Base-by-base conservation (phyloP, 2,329 filamentous ascomycete genomes). In the Fusarium papillatum region DNA sequence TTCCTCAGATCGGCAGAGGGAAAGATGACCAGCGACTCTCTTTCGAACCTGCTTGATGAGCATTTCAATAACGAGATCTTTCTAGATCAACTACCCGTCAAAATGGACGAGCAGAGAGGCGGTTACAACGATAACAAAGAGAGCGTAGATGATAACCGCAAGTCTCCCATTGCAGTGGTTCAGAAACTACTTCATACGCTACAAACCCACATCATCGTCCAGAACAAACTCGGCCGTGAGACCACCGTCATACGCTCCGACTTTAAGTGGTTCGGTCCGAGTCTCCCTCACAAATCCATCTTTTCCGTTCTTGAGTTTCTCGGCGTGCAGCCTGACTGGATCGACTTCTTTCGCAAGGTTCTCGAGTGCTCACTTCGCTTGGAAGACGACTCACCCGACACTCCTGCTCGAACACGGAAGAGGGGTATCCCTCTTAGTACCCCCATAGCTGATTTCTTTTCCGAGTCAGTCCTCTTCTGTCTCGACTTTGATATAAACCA, bases 201-300 rank as follows among this genome's bases (percentile, higher is more conserved):
- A 13, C 53, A 59, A n/a, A 34, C 53, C 5, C 19, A 89, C 64
- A 82, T 87, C 11, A 78, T 85, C 10, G 75, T 89, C 55, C 85
- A 85, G 61, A 86, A 82, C 7, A 83, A 82, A 53, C 73, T 88
- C 0, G 81, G 87, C 66, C 85, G 84, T 4, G 84, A 87, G 68
- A 81, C 87, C 41, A 85, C 85, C 4, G 84, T 85, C 0, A 80
- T 88, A 34, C 86, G 86, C 63, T 85, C 86, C 1, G 81, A 84
- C 46, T 87, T 88, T 66, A 80, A 84, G 10, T 82, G 81, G 63
- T 85, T 87, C 73, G 82, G 85, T 38, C 82, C 84, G 0, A 80
- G 84, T 2, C 80, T 89, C 9, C 84, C 87, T 5, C 92, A 94
- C 76, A 80, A 86, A 41, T 91, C 91, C 1, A 87, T 93, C 41